Evolutionary conservation across 2,329 filamentous ascomycete species (phyloP).

Genomic region (Chaetomium sp.): DNA sequence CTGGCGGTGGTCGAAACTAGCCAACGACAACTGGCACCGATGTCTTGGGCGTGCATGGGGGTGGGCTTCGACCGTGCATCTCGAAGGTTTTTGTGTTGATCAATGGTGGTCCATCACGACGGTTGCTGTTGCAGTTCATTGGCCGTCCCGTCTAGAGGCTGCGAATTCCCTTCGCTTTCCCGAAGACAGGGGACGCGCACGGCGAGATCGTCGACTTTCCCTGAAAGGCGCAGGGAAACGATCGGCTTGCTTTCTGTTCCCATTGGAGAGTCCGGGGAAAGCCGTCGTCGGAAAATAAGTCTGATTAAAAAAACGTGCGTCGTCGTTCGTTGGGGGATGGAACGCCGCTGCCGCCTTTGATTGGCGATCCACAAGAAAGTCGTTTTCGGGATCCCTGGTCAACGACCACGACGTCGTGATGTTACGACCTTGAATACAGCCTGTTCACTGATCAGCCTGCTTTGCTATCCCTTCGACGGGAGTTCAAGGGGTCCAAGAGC

Average conservation of each 20-base stretch:
- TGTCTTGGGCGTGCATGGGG: neutral
- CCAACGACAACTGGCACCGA: conserved; percentile 5
- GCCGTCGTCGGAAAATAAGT: conserved; percentile 23
- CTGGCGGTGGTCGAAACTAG: neutral
- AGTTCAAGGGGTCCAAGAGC: neutral
- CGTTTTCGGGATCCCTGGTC: conserved; percentile 8
- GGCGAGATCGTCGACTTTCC: conserved; percentile 8
- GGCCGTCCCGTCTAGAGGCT: neutral
- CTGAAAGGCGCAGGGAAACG: conserved; percentile 11
- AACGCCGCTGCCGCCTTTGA: conserved; percentile 16
- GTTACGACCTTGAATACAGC: conserved; percentile 15
- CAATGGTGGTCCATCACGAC: conserved; percentile 8
- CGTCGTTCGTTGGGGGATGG: conserved; percentile 23
- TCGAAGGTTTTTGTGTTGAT: conserved; percentile 22
- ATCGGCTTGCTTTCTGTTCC: neutral
- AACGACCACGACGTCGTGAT: neutral
- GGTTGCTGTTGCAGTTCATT: neutral
- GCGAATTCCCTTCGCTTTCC: neutral
- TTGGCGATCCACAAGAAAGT: conserved; percentile 13
- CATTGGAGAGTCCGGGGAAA: conserved; percentile 11
- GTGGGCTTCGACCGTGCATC: conserved; percentile 19
- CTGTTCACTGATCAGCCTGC: conserved; percentile 12
- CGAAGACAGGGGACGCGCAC: neutral
- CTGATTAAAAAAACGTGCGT: conserved; percentile 22
- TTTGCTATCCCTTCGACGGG: neutral